Base-by-base conservation (phyloP, 108 stramenopile species). In the Aurantiochytrium sp. region DNA sequence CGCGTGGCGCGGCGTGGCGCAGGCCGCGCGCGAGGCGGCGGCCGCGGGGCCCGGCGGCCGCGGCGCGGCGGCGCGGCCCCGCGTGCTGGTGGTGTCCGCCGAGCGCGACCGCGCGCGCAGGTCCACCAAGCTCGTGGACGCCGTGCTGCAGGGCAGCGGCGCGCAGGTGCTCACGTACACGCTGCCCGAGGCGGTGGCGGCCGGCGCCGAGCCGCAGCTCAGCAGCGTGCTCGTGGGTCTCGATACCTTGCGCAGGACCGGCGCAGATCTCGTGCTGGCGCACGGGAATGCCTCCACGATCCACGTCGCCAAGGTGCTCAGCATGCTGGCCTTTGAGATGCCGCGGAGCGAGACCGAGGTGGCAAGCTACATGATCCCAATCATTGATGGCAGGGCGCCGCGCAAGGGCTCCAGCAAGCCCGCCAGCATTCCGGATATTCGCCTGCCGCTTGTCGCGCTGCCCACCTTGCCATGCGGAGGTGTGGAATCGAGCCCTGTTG, bases 171-270 rank as follows among this genome's bases (percentile, higher is more conserved):
- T 47, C 51, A 10, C 49, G 51, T 83, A 45, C 73, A 83, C 73
- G 21, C 73, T 83, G n/a, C 73, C 44, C 49, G 10, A 23, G 51
- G 21, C 73, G 12, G 73, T 83, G 8, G 76, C 76, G 19, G 49
- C 76, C 25, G 76, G 76, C 45, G 76, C 51, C 51, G 76, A 83
- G 76, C 76, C 76, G n/a, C 45, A 83, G 76, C 49, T 53, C 12
- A 16, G 16, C 23, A 53, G 49, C 28, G 76, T 83, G 10, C 23
- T 53, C 49, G 51, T 25, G 51, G 76, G 76, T 0, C n/a, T 83
- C 49, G 76, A 47, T 12, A 47, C 45, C 6, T 12, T 53, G 49
- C 45, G 51, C 51, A 47, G 76, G n/a, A 83, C 76, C 25, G 76
- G 76, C 25, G 76, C 76, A 6, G 49, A 53, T 23, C 14, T 53